A percentile compares a stretch with the other conserved stretches of the same genome.
Evolutionary conservation across 192 early-diverging fungal species (phyloP).

Genomic region (Coemansia sp.): DNA sequence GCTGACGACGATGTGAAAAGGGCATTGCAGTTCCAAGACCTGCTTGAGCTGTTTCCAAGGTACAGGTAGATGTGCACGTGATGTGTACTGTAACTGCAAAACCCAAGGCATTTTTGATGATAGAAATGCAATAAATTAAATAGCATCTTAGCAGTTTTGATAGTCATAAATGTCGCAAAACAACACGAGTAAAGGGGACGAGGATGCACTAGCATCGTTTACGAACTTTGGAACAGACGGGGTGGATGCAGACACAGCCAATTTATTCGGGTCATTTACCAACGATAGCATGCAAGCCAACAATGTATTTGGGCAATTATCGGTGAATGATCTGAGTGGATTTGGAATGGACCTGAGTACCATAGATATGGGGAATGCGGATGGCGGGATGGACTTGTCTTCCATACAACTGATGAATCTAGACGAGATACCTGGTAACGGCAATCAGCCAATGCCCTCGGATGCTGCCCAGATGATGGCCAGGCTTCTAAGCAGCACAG

Average conservation of each 20-base stretch:
- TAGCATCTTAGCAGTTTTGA: no score
- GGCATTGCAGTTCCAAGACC: background rate
- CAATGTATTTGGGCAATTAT: constrained; percentile 12
- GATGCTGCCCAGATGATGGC: constrained; percentile 40
- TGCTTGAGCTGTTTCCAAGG: constrained; percentile 6
- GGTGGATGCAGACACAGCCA: constrained; percentile 27
- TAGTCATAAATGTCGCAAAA: background rate
- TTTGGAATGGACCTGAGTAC: constrained; percentile 35
- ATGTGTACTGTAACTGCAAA: background rate
- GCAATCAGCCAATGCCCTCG: background rate
- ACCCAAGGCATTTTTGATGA: no score
- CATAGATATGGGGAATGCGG: constrained; percentile 15
- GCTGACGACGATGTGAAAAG: background rate
- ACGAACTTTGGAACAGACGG: constrained; percentile 27
- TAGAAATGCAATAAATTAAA: no score
- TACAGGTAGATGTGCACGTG: constrained; percentile 1
- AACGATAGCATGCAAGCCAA: constrained; percentile 19
- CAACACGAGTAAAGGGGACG: constrained; percentile 6
- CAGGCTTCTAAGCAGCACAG: constrained; percentile 11
- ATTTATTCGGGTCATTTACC: constrained; percentile 42
- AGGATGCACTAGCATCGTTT: constrained; percentile 29
- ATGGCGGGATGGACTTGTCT: constrained; percentile 27
- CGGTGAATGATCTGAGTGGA: constrained; percentile 23
- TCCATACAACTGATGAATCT: constrained; percentile 43
- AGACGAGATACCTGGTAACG: constrained; percentile 12